Evolutionary conservation across 257 asterid genomes (phyloP).

Genomic region (Solanum chilense): DNA sequence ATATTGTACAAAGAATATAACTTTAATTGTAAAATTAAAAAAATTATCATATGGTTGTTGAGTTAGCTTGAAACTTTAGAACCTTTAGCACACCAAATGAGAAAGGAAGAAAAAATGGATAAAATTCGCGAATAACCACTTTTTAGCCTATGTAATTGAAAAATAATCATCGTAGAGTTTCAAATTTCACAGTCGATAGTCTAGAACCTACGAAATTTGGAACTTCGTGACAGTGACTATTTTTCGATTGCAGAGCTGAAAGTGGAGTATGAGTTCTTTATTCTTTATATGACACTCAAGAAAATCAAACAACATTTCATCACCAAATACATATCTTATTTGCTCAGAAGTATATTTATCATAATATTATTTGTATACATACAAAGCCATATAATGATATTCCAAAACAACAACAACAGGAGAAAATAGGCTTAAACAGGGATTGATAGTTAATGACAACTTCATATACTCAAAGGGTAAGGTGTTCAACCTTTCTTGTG

Average conservation of each 20-base stretch:
- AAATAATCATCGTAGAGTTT: background rate
- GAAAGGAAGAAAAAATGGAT: background rate
- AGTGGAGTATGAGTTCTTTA: background rate
- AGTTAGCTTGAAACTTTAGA: background rate
- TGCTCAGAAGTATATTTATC: background rate
- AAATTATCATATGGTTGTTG: background rate
- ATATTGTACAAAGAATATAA: background rate
- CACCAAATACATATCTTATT: background rate
- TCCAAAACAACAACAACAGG: background rate
- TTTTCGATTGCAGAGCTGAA: background rate
- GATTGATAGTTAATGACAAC: background rate
- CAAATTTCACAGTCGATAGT: background rate
- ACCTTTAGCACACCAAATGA: background rate
- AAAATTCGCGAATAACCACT: background rate
- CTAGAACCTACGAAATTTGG: background rate
- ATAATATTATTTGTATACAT: background rate
- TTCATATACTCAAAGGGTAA: conserved; percentile 32
- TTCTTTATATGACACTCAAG: background rate
- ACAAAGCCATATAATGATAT: background rate
- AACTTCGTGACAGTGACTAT: background rate
- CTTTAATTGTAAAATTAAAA: background rate
- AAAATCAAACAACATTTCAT: background rate
- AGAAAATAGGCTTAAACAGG: background rate
- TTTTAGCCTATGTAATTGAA: background rate
- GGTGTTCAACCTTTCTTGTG: conserved; percentile 52